Evolutionary conservation across 225 moss, liverwort and hornwort genomes (phyloP).

Genomic region (Marchantia polymorpha): DNA sequence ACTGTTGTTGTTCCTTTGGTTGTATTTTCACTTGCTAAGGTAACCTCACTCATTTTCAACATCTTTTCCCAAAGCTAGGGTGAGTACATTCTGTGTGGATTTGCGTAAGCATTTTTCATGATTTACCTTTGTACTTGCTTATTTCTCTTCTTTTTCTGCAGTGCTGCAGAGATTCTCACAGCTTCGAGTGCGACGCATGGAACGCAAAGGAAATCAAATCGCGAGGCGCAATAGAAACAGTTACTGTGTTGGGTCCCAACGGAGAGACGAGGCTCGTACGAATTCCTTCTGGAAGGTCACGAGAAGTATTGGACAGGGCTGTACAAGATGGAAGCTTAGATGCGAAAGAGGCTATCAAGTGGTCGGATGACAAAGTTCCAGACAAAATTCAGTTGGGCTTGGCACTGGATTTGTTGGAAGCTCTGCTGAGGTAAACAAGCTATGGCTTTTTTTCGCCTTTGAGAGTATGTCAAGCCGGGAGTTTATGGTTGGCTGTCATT

Average conservation of each 20-base stretch:
- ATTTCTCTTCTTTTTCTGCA: constrained; percentile 30
- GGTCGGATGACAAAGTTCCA: constrained; percentile 97
- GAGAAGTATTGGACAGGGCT: constrained; percentile 87
- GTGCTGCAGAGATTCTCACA: constrained; percentile 83
- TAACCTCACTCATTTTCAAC: constrained; percentile 10
- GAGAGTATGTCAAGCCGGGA: too few species aligned
- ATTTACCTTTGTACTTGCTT: background rate
- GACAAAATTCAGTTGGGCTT: constrained; percentile 89
- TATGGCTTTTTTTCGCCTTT: too few species aligned
- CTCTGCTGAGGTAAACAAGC: constrained; percentile 61
- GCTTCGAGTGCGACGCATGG: constrained; percentile 95
- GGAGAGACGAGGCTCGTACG: constrained; percentile 78
- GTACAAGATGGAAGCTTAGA: constrained; percentile 95
- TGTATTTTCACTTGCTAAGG: constrained; percentile 88
- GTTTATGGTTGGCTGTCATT: too few species aligned
- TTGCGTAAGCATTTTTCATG: background rate
- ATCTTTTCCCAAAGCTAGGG: too few species aligned
- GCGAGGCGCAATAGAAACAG: constrained; percentile 82
- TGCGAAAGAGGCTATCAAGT: constrained; percentile 94
- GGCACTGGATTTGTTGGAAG: constrained; percentile 90
- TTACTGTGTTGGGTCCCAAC: constrained; percentile 68
- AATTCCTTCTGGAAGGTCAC: constrained; percentile 90
- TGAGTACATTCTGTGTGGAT: background rate
- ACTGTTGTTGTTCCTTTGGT: constrained; percentile 87
- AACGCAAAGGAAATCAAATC: constrained; percentile 65